Base-by-base conservation (phyloP, 75 land plant genomes). In the Pinus albicaulis region DNA sequence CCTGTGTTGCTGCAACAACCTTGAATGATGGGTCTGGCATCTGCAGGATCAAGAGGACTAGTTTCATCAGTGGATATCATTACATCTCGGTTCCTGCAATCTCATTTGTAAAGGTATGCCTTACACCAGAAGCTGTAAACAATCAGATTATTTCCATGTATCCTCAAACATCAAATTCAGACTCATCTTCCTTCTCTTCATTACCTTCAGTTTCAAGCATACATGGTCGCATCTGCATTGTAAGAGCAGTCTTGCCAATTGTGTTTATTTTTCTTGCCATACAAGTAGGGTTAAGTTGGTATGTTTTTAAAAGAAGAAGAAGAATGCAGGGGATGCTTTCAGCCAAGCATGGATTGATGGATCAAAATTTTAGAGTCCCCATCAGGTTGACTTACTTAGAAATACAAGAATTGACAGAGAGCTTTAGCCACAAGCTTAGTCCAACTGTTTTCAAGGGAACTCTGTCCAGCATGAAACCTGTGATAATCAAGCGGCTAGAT, bases 1-100 rank as follows among this genome's bases (percentile, higher is more conserved):
- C 76, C 59, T 87, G 89, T 72, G 69, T 84, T 75, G 89, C 86
- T 64, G 82, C 76, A 65, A 87, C 89, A 57, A 69, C 86, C 25
- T 31, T 56, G 56, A 82, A 86, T 77, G 87, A 82, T 76, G 87
- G 87, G 22, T 82, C 81, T 6, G 87, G 85, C 25, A 44, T 82
- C 56, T 86, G 87, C 72, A 79, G 79, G 15, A 76, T 79, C 72
- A 86, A 86, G 78, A 79, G 82, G 56, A 82, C 85, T 1, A 72
- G 71, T 36, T 86, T 76, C 77, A 68, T 86, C 75, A 80, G 87
- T 31, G 84, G 85, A 3, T 86, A 86, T 58, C 31, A 59, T 59
- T 80, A 75, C 59, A 64, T 81, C 1, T 85, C 80, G 25, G 61
- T 75, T 55, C 72, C 76, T 63, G 70, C 84, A 23, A 65, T 52